A percentile compares a stretch with the other conserved stretches of the same genome.
phyloP scores from a whole-genome alignment of 805 yeast genomes.

The Cephaloascus fragrans region DNA sequence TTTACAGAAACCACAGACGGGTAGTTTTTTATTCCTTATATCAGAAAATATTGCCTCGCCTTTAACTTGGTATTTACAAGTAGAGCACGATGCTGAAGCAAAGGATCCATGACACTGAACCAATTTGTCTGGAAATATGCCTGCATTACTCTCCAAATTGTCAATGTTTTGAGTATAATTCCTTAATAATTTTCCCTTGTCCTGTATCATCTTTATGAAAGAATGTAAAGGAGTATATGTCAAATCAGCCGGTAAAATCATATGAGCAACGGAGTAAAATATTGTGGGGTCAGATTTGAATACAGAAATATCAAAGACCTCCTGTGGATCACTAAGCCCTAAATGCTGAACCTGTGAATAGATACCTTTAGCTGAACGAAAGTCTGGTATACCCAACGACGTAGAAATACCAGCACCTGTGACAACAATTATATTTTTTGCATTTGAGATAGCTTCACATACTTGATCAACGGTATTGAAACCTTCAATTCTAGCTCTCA shows the following conservation, averaged over 20 bases:
- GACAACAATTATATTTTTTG: slow-evolving; percentile 57
- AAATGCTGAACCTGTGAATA: slow-evolving; percentile 59
- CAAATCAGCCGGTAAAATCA: slow-evolving; percentile 67
- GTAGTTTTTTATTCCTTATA: slow-evolving; percentile 49
- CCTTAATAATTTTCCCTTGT: slow-evolving; percentile 65
- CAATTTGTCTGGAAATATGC: slow-evolving; percentile 52
- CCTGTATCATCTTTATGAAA: slow-evolving; percentile 65
- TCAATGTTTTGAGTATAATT: slow-evolving; percentile 91
- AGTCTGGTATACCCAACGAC: slow-evolving; percentile 84
- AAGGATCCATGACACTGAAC: slow-evolving; percentile 93
- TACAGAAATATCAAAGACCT: slow-evolving; percentile 68
- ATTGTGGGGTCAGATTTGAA: slow-evolving; percentile 70
- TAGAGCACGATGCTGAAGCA: slow-evolving; percentile 76
- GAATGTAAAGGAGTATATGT: slow-evolving; percentile 71
- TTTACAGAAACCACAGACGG: slow-evolving; percentile 64
- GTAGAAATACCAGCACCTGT: slow-evolving; percentile 96
- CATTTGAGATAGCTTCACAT: slow-evolving; percentile 37
- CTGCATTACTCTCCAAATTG: slow-evolving; percentile 75
- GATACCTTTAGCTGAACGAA: slow-evolving; percentile 81
- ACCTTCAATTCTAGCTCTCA: slow-evolving; percentile 44
- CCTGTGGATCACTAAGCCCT: slow-evolving; percentile 82
- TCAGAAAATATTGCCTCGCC: slow-evolving; percentile 58
- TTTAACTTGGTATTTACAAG: slow-evolving; percentile 57
- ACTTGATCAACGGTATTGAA: slow-evolving; percentile 54
- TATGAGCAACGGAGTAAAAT: slow-evolving; percentile 79